Percentiles rank a stretch among this genome's conserved stretches.
Conservation (phyloP, 1,284 basidiomycete species). For the Cryptococcus sp. region DNA sequence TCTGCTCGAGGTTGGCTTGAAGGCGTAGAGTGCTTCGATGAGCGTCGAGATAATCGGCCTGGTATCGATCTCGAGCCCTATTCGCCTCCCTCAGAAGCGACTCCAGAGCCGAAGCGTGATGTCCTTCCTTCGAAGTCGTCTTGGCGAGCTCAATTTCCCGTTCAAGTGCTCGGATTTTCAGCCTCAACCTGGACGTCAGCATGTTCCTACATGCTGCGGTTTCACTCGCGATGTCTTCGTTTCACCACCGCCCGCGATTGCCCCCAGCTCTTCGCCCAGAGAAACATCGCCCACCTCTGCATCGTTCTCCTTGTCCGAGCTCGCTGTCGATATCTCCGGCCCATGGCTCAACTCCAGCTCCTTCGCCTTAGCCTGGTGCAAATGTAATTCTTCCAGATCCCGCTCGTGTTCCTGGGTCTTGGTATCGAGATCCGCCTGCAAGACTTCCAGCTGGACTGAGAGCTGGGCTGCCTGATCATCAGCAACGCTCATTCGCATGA, state of each 20-base stretch:
- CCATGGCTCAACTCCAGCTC: constrained; percentile 67
- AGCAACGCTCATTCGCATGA: constrained; percentile 27
- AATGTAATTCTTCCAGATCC: constrained; percentile 76
- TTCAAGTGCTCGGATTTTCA: constrained; percentile 75
- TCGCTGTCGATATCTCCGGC: neutral
- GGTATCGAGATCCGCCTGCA: constrained; percentile 57
- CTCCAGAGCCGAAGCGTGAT: constrained; percentile 73
- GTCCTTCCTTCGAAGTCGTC: constrained; percentile 65
- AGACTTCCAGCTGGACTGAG: constrained; percentile 70
- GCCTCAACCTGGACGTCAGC: constrained; percentile 54
- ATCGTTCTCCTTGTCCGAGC: neutral
- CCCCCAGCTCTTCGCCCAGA: constrained; percentile 48
- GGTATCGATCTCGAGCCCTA: constrained; percentile 81
- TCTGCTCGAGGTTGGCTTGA: constrained; percentile 78
- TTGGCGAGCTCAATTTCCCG: constrained; percentile 69
- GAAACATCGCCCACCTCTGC: constrained; percentile 18
- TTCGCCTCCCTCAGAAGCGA: constrained; percentile 86
- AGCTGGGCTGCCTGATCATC: constrained; percentile 66
- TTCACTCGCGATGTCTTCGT: constrained; percentile 68
- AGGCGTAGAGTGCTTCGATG: constrained; percentile 77
- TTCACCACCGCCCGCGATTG: constrained; percentile 59
- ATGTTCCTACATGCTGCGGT: neutral
- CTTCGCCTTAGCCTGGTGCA: constrained; percentile 84
- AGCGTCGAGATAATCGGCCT: constrained; percentile 76
- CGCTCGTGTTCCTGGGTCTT: constrained; percentile 64